Evolutionary conservation across 129 eudicot species (phyloP), one percentile per base, ranked within the genome.

Genomic region (Arctium minus): DNA sequence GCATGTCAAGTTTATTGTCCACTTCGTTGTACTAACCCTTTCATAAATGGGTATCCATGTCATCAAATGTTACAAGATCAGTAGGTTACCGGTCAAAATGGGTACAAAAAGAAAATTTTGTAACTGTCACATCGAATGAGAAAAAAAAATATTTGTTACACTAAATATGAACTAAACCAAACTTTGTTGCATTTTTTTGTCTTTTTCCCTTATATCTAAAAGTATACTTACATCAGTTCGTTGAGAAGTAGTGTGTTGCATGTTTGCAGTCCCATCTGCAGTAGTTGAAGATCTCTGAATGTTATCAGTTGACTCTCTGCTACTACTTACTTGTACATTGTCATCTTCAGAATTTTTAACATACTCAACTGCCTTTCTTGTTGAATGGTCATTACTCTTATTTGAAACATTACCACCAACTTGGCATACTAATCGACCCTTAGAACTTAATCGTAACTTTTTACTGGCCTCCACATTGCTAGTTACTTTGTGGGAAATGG

Each of bases 271-370:
- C 38, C 27, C 30, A 78, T 72, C 82, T 62, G 83, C 39, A 17
- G 83, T 72, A 78, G 79, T 78, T 62, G 80, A 78, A 60, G 87
- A 84, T 60, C 36, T 32, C 32, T 79, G 87, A 73, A 62, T 78
- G 68, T 74, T 65, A 73, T 84, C 72, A 46, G 33, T 64, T 68
- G 75, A 42, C 32, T 64, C 79, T 79, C 1, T 74, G 71, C 17
- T 33, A 32, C 60, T 79, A 53, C 74, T 78, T 44, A 1, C 9
- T 22, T 73, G 80, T 17, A 67, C 46, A 27, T 79, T 79, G 6
- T 84, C 84, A 73, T 73, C 53, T 84, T 84, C 79, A 35, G 74
- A 68, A 11, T 6, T 70, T 11, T 62, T 42, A 35, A 67, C 74
- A 82, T 70, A 12, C 53, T 78, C 87, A 73, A 73, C 33, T 79